These are phyloP conservation scores for Cladosporium oxysporum DNA, from an alignment of 2,329 filamentous ascomycete species.

Conservation along the genomic window DNA sequence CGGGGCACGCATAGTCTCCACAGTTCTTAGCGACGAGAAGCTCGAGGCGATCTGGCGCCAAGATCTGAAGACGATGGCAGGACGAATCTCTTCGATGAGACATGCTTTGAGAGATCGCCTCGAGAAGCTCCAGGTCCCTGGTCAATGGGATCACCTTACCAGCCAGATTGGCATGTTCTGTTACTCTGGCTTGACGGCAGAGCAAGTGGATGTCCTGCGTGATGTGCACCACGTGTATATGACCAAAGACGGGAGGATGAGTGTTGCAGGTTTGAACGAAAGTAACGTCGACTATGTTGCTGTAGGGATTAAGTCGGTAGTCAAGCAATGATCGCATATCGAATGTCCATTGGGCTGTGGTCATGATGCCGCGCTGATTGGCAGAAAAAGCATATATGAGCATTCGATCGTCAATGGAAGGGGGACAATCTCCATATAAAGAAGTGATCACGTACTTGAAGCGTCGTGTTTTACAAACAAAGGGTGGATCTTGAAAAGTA, in stretches of 20 bases:
- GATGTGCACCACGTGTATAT: conserved; percentile 96
- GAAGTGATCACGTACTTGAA: too few relatives aligned
- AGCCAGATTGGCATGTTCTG: conserved; percentile 98
- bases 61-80: conserved; percentile 85
- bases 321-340: conserved; percentile 39
- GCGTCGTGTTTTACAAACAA: too few relatives aligned
- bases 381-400: too few relatives aligned
- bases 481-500: too few relatives aligned
- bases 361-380: too few relatives aligned
- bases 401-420: too few relatives aligned
- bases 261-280: conserved; percentile 89
- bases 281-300: conserved; percentile 87
- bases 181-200: conserved; percentile 83
- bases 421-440: too few relatives aligned
- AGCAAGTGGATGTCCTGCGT: conserved; percentile 84
- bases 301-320: conserved; percentile 77
- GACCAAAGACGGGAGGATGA: conserved; percentile 90
- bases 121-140: conserved; percentile 77
- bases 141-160: conserved; percentile 91
- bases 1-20: conserved; percentile 78
- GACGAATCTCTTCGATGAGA: conserved; percentile 86
- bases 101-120: conserved; percentile 71
- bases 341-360: neutral
- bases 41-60: conserved; percentile 86
- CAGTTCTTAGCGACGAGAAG: conserved; percentile 72